These are phyloP conservation scores for Talaromyces wortmannii DNA, from an alignment of 495 filamentous ascomycete species.

Conservation along the genomic window DNA sequence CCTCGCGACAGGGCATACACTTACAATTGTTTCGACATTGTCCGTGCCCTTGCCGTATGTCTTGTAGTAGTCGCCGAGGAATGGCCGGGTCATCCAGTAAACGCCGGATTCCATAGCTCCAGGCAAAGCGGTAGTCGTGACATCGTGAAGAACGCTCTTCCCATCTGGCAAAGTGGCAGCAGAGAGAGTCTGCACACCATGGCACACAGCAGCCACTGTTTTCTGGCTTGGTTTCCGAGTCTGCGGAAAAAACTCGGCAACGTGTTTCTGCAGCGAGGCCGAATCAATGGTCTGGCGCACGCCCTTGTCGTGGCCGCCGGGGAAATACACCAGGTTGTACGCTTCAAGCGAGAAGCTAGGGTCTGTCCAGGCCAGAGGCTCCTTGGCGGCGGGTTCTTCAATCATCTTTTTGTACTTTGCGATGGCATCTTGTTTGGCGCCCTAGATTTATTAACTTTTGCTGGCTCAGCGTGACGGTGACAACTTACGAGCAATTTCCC, in stretches of 20 bases:
- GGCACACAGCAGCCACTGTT: slow-evolving; percentile 42
- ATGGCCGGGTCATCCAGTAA: slow-evolving; percentile 40
- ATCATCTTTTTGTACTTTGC: slow-evolving; percentile 35
- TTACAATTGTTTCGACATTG: slow-evolving; percentile 39
- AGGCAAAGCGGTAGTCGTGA: slow-evolving; percentile 42
- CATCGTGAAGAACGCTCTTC: slow-evolving; percentile 39
- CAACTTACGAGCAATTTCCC: slow-evolving; percentile 41
- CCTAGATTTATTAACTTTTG: slow-evolving; percentile 20
- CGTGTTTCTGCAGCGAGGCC: slow-evolving; percentile 33
- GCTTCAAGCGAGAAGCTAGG: slow-evolving; percentile 35
- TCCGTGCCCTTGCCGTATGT: slow-evolving; percentile 46
- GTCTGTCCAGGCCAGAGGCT: slow-evolving; percentile 38
- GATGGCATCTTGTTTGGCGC: slow-evolving; percentile 34
- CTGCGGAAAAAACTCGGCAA: slow-evolving; percentile 41
- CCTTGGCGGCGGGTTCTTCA: slow-evolving; percentile 28
- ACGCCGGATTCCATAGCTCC: slow-evolving; percentile 41
- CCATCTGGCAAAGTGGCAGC: slow-evolving; percentile 31
- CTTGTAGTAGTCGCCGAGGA: slow-evolving; percentile 51
- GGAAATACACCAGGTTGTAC: slow-evolving; percentile 43
- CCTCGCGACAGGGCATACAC: background rate
- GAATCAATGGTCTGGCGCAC: slow-evolving; percentile 48
- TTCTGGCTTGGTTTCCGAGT: slow-evolving; percentile 38
- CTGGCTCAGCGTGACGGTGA: background rate
- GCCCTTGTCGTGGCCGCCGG: slow-evolving; percentile 47
- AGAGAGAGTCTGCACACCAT: slow-evolving; percentile 47